Base-by-base conservation (phyloP, 176 grass and related monocot genomes). In the Oryza meridionalis region DNA sequence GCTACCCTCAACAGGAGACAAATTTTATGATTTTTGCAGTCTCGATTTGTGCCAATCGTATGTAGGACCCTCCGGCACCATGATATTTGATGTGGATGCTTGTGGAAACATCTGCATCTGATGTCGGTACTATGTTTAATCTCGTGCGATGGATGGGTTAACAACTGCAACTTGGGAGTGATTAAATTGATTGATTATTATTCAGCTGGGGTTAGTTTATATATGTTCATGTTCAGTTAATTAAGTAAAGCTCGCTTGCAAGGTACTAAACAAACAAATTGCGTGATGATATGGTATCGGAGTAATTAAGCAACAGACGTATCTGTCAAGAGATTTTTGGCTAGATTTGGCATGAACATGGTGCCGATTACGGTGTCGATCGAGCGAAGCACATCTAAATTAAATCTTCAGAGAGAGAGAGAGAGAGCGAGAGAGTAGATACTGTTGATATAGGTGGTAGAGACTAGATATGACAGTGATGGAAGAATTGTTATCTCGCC, bases 21-120 rank as follows among this genome's bases (percentile, higher is more conserved):
- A 77, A 42, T 73, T 40, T 11, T 64, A 61, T 61, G 80, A 53
- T 35, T 67, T 11, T 32, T 5, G 53, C 53, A 58, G 53, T 58
- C 53, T 58, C 53, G 53, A 58, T 58, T 58, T 58, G 53, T 58
- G 19, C 53, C 19, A 58, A n/a, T 58, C 53, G 53, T 8, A 21
- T 70, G 53, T 21, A 58, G 53, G 53, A 51, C 32, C 78, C 29
- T 69, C 78, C 46, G 83, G 72, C 83, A 90, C 75, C 65, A 73
- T 70, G 74, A 84, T 90, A 75, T 75, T 79, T 22, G 80, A 64
- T 79, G 89, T 69, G 84, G 74, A 83, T 90, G 26, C 84, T 67
- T 70, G 74, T 43, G 53, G 88, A 79, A 80, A 87, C 88, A 90
- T 84, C 88, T 79, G 80, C 84, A 84, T 90, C 69, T 53, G 84